phyloP scores from a whole-genome alignment of 352 stramenopile species.

The Phytophthora palmivora region DNA sequence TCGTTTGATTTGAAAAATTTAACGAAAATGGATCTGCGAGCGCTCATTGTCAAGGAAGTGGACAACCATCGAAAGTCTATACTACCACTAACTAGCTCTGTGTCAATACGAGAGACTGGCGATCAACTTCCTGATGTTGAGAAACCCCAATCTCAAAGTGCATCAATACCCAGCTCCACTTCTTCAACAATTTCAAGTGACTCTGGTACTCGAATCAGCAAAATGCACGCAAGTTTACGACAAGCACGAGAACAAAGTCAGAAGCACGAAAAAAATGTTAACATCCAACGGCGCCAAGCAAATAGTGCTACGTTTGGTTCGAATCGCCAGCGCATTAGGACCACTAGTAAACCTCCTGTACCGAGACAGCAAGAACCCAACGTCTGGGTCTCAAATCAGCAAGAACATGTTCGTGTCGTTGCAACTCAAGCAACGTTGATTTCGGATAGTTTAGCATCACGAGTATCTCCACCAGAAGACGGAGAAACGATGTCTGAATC shows the following conservation, averaged over 20 bases:
- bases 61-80: constrained; percentile 53
- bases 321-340: constrained; percentile 54
- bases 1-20: constrained; percentile 82
- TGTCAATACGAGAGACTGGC: not conserved
- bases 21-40: constrained; percentile 67
- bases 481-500: constrained; percentile 1
- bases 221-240: constrained; percentile 49
- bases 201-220: constrained; percentile 44
- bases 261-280: constrained; percentile 1
- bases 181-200: constrained; percentile 3
- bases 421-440: constrained; percentile 27
- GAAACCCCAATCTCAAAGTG: constrained; percentile 6
- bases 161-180: constrained; percentile 4
- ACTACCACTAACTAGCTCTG: constrained; percentile 1
- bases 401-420: constrained; percentile 42
- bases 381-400: constrained; percentile 21
- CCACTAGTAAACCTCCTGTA: constrained; percentile 62
- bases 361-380: constrained; percentile 41
- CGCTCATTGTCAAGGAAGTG: constrained; percentile 78
- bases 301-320: constrained; percentile 52
- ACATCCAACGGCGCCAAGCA: constrained; percentile 1
- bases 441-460: constrained; percentile 29
- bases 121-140: constrained; percentile 1
- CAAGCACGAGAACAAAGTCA: constrained; percentile 37
- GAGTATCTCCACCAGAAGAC: constrained; percentile 20